Conservation (phyloP, 495 filamentous ascomycete species). For the Neurospora pannonica region DNA sequence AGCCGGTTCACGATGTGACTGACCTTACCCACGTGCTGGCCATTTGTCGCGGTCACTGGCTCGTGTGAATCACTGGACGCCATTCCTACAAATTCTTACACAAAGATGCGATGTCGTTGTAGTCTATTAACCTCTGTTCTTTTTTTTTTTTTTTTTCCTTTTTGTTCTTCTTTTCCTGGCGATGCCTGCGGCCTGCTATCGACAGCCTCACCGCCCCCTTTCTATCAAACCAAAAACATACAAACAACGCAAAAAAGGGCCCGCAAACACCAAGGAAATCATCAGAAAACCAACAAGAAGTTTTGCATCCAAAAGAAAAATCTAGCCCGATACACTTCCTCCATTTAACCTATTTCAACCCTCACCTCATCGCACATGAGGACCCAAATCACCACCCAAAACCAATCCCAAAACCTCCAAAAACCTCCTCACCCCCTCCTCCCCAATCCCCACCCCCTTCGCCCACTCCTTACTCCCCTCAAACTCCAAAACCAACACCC, state of each 20-base stretch:
- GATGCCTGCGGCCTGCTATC: no score
- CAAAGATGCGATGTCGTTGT: no score
- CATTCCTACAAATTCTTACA: no score
- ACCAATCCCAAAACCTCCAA: neutral
- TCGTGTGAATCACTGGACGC: no score
- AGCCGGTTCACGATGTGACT: no score
- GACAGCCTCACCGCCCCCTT: neutral
- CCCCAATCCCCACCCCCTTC: neutral
- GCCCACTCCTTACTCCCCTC: neutral
- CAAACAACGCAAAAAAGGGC: no score
- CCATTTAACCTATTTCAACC: neutral
- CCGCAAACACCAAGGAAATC: neutral
- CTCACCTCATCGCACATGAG: neutral
- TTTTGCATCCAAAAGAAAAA: no score
- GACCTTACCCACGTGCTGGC: no score
- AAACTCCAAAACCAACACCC: neutral
- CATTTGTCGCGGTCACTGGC: no score
- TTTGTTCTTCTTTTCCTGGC: neutral
- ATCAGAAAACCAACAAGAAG: neutral
- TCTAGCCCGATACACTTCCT: neutral
- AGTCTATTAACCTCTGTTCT: neutral
- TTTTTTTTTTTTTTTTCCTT: neutral
- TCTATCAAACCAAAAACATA: neutral
- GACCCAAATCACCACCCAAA: neutral
- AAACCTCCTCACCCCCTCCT: neutral